phyloP scores from a whole-genome alignment of 2,329 filamentous ascomycete species.

The Orbilia ellipsospora region DNA sequence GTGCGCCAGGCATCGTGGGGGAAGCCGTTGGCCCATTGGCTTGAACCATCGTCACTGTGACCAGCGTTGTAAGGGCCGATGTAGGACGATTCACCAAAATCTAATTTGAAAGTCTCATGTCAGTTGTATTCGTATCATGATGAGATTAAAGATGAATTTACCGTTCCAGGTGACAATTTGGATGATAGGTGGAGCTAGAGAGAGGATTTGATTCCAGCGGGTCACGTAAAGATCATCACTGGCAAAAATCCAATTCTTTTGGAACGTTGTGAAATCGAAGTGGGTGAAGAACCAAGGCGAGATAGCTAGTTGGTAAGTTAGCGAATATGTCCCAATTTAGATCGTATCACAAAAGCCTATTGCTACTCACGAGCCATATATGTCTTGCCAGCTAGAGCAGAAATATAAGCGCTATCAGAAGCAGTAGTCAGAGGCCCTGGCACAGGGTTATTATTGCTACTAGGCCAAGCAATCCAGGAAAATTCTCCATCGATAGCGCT shows the following conservation, averaged over 20 bases:
- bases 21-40: conserved; percentile 65
- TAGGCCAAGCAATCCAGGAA: conserved; percentile 67
- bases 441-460: conserved; percentile 57
- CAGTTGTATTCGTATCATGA: no score
- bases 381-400: conserved; percentile 63
- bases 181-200: conserved; percentile 59
- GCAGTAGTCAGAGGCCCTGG: conserved; percentile 61
- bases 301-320: conserved; percentile 60
- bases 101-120: conserved; percentile 62
- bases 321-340: background rate
- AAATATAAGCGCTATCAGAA: conserved; percentile 63
- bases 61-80: conserved; percentile 66
- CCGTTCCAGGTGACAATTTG: conserved; percentile 61
- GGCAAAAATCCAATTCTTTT: conserved; percentile 73
- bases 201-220: conserved; percentile 69
- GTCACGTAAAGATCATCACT: conserved; percentile 72
- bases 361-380: conserved; percentile 65
- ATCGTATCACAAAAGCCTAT: background rate
- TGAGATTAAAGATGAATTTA: conserved; percentile 2
- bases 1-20: conserved; percentile 68
- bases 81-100: conserved; percentile 72
- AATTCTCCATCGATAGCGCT: conserved; percentile 61
- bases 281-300: conserved; percentile 73
- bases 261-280: conserved; percentile 63
- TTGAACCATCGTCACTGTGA: conserved; percentile 66